Evolutionary conservation across 1,284 basidiomycete species (phyloP).

Genomic region (Pseudozyma flocculosa): DNA sequence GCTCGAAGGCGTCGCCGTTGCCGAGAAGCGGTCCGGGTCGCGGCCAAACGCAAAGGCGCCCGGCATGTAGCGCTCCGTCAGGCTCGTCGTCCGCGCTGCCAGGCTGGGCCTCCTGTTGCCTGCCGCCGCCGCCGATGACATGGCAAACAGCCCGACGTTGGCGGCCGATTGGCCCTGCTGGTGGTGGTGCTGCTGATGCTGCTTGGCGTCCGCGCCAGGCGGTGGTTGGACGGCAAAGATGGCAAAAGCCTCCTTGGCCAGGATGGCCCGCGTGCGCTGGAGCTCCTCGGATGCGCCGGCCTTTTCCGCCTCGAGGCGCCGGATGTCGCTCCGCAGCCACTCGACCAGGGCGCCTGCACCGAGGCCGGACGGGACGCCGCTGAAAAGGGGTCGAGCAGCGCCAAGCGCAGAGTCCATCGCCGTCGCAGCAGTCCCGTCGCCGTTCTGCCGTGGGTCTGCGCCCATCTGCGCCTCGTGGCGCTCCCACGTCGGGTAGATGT

Average conservation of each 20-base stretch:
- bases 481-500: conserved; percentile 30
- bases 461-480: too few relatives aligned
- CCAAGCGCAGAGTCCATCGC: too few relatives aligned
- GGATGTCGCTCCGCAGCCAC: conserved; percentile 1
- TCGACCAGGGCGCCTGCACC: not conserved
- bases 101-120: too few relatives aligned
- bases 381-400: not conserved
- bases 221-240: conserved; percentile 27
- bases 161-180: too few relatives aligned
- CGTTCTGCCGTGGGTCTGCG: not conserved
- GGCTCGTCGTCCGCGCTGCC: conserved; percentile 6
- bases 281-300: conserved; percentile 10
- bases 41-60: conserved; percentile 25
- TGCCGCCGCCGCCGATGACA: too few relatives aligned
- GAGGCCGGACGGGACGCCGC: too few relatives aligned
- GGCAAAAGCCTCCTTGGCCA: conserved; percentile 29
- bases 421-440: too few relatives aligned
- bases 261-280: conserved; percentile 11
- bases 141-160: too few relatives aligned
- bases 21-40: conserved; percentile 2
- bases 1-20: too few relatives aligned
- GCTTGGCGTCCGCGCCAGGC: not conserved
- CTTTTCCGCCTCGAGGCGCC: conserved; percentile 14
- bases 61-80: conserved; percentile 38
- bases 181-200: too few relatives aligned